Percentiles rank a stretch among this genome's conserved stretches.
These are phyloP conservation scores for Aureobasidium melanogenum DNA, from an alignment of 2,329 filamentous ascomycete genomes.

Conservation along the genomic window DNA sequence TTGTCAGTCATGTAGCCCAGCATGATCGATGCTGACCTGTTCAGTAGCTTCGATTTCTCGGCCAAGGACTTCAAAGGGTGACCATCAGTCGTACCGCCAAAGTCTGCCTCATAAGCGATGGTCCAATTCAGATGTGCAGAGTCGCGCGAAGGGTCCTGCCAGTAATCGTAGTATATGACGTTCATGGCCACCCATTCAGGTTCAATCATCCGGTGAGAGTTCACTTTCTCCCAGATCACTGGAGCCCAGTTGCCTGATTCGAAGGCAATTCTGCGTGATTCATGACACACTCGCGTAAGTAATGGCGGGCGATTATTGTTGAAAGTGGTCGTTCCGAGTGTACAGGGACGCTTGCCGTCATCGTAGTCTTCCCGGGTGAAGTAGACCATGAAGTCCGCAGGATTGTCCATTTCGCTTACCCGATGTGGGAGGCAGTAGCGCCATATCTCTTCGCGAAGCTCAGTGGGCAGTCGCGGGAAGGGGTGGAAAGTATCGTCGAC, in stretches of 20 bases:
- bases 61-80: background rate
- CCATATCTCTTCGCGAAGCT: conserved; percentile 15
- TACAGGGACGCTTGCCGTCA: too few species aligned
- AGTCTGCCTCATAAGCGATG: background rate
- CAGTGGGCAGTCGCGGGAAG: conserved; percentile 13
- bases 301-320: conserved; percentile 11
- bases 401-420: conserved; percentile 10
- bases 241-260: background rate
- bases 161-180: background rate
- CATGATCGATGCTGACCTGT: conserved; percentile 3
- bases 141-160: background rate
- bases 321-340: background rate
- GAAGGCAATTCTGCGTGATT: conserved; percentile 11
- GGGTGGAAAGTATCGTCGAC: conserved; percentile 7
- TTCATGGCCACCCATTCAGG: background rate
- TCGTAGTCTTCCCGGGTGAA: background rate
- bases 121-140: conserved; percentile 5
- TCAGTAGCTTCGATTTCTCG: background rate
- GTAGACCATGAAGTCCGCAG: background rate
- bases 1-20: background rate
- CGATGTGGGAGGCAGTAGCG: conserved; percentile 14
- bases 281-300: conserved; percentile 12
- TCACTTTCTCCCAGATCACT: too few species aligned
- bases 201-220: background rate
- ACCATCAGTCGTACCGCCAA: background rate